Base-by-base conservation (phyloP, 768 basidiomycete genomes). In the Glaciozyma martinii region DNA sequence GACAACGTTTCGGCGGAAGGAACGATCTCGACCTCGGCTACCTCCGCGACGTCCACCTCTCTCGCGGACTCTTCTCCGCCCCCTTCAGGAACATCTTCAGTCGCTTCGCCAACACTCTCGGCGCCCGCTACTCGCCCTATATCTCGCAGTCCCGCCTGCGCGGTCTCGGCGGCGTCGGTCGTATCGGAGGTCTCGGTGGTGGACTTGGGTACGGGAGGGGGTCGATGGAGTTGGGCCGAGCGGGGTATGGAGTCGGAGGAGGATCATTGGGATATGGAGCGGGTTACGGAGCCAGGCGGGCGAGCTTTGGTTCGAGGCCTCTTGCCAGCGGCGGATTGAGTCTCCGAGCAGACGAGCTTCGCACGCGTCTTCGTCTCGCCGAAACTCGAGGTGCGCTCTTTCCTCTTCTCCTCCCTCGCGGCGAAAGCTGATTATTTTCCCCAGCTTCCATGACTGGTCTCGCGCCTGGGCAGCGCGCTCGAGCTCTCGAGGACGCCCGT, bases 61-160 rank as follows among this genome's bases (percentile, higher is more conserved):
- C 15, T 25, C 53, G 67, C 40, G 67, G 63, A 10, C 27, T 68
- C 25, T 68, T 68, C 30, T 44, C 52, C 12, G n/a, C 46, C 15
- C 47, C 54, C 9, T 68, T 65, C 33, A 44, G 63, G 4, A 42
- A 43, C 49, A 3, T 25, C 8, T 68, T 65, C 42, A 18, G n/a
- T 3, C 52, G 63, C 7, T 30, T 60, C 50, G 32, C 18, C 1
- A 27, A 60, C 57, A 25, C 27, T n/a, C 59, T 64, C 56, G 66
- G 59, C 27, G 47, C 56, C 37, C 62, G 63, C 53, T 68, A 59
- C 59, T 32, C 52, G 40, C 63, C 63, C 13, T 68, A 65, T 53
- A 44, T 65, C 47, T 59, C 63, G 5, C 63, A 52, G 1, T 15
- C 32, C 15, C 44, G 56, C 32, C 27, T 64, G 30, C 60, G 49